These are phyloP conservation scores for Amorphotheca resinae DNA, from an alignment of 495 filamentous ascomycete species.

Conservation along the genomic window DNA sequence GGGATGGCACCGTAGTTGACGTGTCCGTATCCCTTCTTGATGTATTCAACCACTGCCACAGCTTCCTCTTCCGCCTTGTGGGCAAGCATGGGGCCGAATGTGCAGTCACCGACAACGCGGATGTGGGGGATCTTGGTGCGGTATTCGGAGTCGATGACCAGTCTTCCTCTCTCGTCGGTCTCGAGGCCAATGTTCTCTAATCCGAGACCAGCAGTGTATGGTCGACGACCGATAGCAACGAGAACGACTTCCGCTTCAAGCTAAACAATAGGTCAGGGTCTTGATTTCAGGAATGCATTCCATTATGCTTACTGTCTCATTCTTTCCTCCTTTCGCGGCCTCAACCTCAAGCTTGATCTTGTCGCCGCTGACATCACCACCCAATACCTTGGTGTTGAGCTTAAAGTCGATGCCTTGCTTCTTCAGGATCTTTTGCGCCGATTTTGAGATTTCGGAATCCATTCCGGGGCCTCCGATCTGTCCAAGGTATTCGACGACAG, in stretches of 20 bases:
- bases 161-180: slow-evolving; percentile 81
- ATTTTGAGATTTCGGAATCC: slow-evolving; percentile 89
- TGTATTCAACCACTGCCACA: slow-evolving; percentile 88
- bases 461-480: slow-evolving; percentile 97
- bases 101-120: slow-evolving; percentile 90
- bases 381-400: slow-evolving; percentile 85
- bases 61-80: slow-evolving; percentile 99
- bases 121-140: slow-evolving; percentile 95
- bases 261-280: slow-evolving; percentile 28
- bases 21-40: slow-evolving; percentile 93
- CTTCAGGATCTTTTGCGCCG: slow-evolving; percentile 77
- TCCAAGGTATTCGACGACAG: slow-evolving; percentile 89
- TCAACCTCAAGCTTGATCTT: slow-evolving; percentile 71
- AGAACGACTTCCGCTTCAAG: slow-evolving; percentile 93
- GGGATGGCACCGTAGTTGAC: slow-evolving; percentile 99
- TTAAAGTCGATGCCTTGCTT: slow-evolving; percentile 99
- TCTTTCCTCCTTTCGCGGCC: slow-evolving; percentile 91
- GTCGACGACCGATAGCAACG: slow-evolving; percentile 89
- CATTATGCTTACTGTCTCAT: slow-evolving; percentile 55
- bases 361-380: slow-evolving; percentile 68
- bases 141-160: slow-evolving; percentile 97
- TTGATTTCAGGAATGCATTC: neutral
- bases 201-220: slow-evolving; percentile 83
- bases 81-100: slow-evolving; percentile 97
- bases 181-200: slow-evolving; percentile 93